Conservation (phyloP, 2,329 filamentous ascomycete species). For the Fusarium sp. region DNA sequence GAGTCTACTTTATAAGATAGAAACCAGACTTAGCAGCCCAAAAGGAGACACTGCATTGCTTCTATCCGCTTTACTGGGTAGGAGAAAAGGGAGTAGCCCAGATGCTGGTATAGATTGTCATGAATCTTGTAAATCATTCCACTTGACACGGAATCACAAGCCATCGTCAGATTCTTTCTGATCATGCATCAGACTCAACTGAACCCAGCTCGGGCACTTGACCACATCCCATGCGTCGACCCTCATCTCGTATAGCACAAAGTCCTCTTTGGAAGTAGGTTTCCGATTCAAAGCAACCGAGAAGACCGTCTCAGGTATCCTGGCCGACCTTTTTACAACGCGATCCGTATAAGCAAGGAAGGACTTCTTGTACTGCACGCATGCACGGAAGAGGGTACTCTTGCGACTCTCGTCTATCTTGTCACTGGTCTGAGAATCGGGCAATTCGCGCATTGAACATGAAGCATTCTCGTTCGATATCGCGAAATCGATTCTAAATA, state of each 20-base stretch:
- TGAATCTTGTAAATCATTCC: neutral
- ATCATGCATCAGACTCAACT: constrained; percentile 12
- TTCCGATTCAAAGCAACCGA: neutral
- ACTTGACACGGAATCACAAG: neutral
- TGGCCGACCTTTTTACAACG: neutral
- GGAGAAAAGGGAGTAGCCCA: neutral
- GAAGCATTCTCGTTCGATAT: constrained; percentile 13
- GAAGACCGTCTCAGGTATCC: neutral
- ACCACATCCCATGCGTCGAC: neutral
- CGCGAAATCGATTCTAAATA: constrained; percentile 8
- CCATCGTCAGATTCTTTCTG: neutral
- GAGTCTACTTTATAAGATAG: neutral
- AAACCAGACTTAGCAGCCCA: neutral
- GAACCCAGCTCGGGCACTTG: constrained; percentile 5
- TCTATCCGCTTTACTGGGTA: neutral
- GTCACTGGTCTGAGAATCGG: neutral
- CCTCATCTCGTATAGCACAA: neutral
- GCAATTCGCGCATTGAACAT: constrained; percentile 4
- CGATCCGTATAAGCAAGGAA: constrained; percentile 17
- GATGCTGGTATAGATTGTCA: neutral
- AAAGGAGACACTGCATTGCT: neutral
- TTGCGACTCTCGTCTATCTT: constrained; percentile 4
- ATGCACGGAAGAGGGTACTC: neutral
- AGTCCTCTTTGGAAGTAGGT: neutral
- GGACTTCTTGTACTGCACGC: constrained; percentile 7